A percentile compares a stretch with the other conserved stretches of the same genome.
phyloP scores from a whole-genome alignment of 2,329 filamentous ascomycete species.

The Cytospora piceicola region DNA sequence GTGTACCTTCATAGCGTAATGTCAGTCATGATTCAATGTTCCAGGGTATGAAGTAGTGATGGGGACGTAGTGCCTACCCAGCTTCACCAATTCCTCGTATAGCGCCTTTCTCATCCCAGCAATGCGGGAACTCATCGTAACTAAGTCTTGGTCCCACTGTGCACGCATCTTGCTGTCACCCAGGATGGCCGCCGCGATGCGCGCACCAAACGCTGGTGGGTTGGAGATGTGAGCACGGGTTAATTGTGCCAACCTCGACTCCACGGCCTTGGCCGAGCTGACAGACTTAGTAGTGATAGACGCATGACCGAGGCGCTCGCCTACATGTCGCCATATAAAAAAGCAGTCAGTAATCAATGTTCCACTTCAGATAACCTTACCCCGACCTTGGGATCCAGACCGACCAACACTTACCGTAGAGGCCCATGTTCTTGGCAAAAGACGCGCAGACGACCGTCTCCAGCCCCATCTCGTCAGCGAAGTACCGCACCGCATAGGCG shows the following conservation, averaged over 20 bases:
- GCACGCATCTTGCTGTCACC: conserved; percentile 34
- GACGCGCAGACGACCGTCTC: conserved; percentile 63
- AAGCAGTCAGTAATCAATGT: neutral
- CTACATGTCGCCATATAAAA: conserved; percentile 19
- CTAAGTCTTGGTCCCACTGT: conserved; percentile 43
- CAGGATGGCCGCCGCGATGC: conserved; percentile 42
- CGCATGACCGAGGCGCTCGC: conserved; percentile 41
- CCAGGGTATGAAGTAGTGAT: too few species aligned
- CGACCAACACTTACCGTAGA: conserved; percentile 36
- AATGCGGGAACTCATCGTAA: conserved; percentile 44
- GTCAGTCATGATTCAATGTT: neutral
- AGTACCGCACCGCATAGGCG: conserved; percentile 39
- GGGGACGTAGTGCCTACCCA: conserved; percentile 24
- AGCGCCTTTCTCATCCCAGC: conserved; percentile 41
- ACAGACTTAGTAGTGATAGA: conserved; percentile 36
- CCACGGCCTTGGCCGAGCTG: conserved; percentile 28
- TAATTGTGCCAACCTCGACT: conserved; percentile 39
- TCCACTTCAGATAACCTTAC: too few species aligned
- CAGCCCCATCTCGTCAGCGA: conserved; percentile 41
- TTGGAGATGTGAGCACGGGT: conserved; percentile 42
- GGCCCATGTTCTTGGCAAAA: conserved; percentile 63
- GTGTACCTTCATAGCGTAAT: conserved; percentile 32
- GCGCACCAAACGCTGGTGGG: conserved; percentile 42
- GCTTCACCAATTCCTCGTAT: conserved; percentile 38
- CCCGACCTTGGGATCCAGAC: too few species aligned